Base-by-base conservation (phyloP, 805 yeast genomes). In the Zygosaccharomyces rouxii region DNA sequence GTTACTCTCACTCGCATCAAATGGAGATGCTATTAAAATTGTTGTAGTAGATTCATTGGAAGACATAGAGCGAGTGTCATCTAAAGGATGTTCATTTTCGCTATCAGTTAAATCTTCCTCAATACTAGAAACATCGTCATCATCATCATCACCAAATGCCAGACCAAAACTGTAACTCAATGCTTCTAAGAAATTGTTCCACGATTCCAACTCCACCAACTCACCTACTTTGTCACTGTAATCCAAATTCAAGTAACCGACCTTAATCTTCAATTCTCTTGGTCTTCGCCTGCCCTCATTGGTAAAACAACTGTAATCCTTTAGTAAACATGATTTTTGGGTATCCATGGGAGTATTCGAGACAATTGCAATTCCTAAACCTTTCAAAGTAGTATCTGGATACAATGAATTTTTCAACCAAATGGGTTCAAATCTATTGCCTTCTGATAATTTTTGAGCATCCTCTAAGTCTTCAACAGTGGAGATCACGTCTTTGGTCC, bases 191-290 rank as follows among this genome's bases (percentile, higher is more conserved):
- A 65, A 26, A 19, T 54, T 52, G 13, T 43, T 47, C 66, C 68
- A 67, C 3, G 58, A 42, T 29, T 58, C 55, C 1, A 67, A 55
- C 49, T 68, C 71, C 0, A 61, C 55, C 5, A 66, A 48, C 45
- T 67, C 70, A 16, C 53, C 47, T 0, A 65, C 55, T 21, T 47
- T 44, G 7, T 67, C 65, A 44, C 62, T 58, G 38, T 65, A 61
- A 46, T 63, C 70, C 10, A 54, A 54, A 47, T 68, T 64, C 31
- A 62, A 48, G 41, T 56, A 68, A 1, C 71, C 71, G 1, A 68
- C 57, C 47, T 62, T 66, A 5, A 67, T 47, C 41, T 66, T 68
- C 2, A 66, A 30, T 33, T 63, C 66, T 35, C 61, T 53, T 2
- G 63, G 56, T 33, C 53, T 56, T 26, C 54, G 52, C 48, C 60